phyloP scores from a whole-genome alignment of 768 basidiomycete species.

The Rhizopogon salebrosus region DNA sequence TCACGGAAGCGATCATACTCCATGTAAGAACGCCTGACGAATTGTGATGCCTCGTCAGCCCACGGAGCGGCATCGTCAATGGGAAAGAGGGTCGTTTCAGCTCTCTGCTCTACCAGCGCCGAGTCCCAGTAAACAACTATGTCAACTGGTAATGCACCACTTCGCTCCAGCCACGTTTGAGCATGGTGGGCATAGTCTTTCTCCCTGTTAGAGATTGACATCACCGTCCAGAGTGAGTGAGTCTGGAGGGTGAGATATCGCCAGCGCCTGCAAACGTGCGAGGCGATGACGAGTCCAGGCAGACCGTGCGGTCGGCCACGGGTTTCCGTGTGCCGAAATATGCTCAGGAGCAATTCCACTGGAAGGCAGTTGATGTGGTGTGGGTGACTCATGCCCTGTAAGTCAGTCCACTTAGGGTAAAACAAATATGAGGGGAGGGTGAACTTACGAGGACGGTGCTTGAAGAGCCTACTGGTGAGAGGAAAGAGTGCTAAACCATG shows the following conservation, averaged over 20 bases:
- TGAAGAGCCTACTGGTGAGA: neutral
- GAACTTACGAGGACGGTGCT: neutral
- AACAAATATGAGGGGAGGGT: neutral
- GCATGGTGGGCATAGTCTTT: neutral
- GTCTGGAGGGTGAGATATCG: slow-evolving; percentile 50
- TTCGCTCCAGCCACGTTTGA: neutral
- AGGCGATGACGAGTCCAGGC: slow-evolving; percentile 27
- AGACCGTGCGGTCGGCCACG: neutral
- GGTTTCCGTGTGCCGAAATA: neutral
- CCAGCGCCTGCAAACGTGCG: slow-evolving; percentile 59
- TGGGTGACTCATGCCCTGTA: neutral
- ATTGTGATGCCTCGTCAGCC: neutral
- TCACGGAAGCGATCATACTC: neutral
- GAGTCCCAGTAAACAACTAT: neutral
- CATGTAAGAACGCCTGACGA: neutral
- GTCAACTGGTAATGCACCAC: neutral
- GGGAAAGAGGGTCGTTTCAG: neutral
- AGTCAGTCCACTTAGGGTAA: neutral
- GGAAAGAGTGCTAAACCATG: neutral
- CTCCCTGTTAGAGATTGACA: slow-evolving; percentile 1
- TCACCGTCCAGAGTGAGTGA: slow-evolving; percentile 46
- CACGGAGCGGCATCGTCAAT: slow-evolving; percentile 1
- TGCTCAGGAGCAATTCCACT: neutral
- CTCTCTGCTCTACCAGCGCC: neutral
- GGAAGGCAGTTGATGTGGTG: neutral